These are phyloP conservation scores for Fraxinus sp. DNA, from an alignment of 305 asterid species.

Conservation along the genomic window DNA sequence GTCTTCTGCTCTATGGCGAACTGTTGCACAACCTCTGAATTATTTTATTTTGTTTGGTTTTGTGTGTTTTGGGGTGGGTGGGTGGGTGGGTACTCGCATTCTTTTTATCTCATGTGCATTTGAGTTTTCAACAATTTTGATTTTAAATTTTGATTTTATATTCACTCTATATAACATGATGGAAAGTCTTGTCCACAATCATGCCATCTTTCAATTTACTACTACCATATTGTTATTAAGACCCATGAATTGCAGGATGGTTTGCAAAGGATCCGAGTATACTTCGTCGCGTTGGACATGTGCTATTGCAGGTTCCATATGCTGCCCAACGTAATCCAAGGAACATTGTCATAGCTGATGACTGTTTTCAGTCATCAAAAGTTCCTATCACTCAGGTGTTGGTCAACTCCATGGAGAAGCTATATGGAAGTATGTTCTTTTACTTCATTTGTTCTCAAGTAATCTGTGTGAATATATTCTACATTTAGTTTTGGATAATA, in stretches of 20 bases:
- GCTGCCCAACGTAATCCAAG: conserved; percentile 76
- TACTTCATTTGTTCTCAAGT: conserved; percentile 19
- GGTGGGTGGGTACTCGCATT: background rate
- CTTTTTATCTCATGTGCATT: background rate
- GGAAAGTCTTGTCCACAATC: background rate
- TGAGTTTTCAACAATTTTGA: background rate
- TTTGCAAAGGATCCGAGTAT: conserved; percentile 80
- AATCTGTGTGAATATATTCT: background rate
- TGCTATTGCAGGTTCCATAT: conserved; percentile 81
- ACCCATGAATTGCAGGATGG: conserved; percentile 69
- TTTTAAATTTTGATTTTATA: background rate
- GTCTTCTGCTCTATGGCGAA: background rate
- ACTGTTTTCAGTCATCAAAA: conserved; percentile 64
- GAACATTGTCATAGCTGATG: conserved; percentile 77
- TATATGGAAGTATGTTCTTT: conserved; percentile 75
- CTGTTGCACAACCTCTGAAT: background rate
- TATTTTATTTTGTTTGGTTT: background rate
- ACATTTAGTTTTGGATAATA: conserved; percentile 9
- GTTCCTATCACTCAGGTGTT: conserved; percentile 60
- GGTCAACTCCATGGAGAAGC: conserved; percentile 70
- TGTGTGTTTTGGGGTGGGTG: too few species aligned
- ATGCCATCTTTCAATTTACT: conserved; percentile 6
- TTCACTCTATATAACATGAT: background rate
- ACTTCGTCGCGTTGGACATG: conserved; percentile 91
- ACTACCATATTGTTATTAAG: conserved; percentile 3